These are phyloP conservation scores for Hericium coralloides DNA, from an alignment of 768 basidiomycete species.

Conservation along the genomic window DNA sequence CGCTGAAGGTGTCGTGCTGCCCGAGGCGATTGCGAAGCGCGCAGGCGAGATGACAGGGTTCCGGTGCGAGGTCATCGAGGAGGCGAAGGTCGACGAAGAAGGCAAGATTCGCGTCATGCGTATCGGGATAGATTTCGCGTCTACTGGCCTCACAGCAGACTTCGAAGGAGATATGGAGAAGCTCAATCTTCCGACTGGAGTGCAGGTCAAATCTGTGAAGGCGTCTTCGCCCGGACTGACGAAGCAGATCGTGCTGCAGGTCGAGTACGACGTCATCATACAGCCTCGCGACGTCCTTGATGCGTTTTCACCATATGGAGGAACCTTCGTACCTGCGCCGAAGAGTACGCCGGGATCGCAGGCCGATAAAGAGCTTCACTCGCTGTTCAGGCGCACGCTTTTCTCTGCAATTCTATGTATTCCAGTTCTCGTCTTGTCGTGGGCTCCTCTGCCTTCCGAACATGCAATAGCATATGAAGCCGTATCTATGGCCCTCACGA, in stretches of 20 bases:
- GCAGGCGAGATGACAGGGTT: conserved; percentile 6
- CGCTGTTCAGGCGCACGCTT: conserved; percentile 22
- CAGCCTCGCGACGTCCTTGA: conserved; percentile 26
- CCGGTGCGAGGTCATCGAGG: not conserved
- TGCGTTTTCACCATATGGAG: conserved; percentile 14
- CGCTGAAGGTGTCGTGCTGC: conserved; percentile 4
- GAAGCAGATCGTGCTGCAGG: not conserved
- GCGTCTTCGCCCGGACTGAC: not conserved
- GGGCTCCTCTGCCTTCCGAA: conserved; percentile 29
- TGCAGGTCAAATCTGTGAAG: not conserved
- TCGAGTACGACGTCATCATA: conserved; percentile 19
- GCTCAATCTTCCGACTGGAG: conserved; percentile 2
- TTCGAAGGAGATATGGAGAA: not conserved
- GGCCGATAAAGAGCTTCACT: conserved; percentile 23
- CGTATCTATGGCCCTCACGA: conserved; percentile 29
- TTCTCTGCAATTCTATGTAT: conserved; percentile 26
- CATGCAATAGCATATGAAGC: conserved; percentile 26
- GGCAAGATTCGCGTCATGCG: conserved; percentile 6
- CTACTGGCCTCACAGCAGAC: not conserved
- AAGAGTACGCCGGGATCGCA: conserved; percentile 17
- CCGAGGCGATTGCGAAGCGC: conserved; percentile 4
- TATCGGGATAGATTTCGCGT: not conserved
- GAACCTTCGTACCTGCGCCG: conserved; percentile 19
- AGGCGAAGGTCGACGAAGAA: not conserved
- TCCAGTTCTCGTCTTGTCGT: conserved; percentile 34